Conservation (phyloP, 768 basidiomycete species). For the Boletellus emodensis region DNA sequence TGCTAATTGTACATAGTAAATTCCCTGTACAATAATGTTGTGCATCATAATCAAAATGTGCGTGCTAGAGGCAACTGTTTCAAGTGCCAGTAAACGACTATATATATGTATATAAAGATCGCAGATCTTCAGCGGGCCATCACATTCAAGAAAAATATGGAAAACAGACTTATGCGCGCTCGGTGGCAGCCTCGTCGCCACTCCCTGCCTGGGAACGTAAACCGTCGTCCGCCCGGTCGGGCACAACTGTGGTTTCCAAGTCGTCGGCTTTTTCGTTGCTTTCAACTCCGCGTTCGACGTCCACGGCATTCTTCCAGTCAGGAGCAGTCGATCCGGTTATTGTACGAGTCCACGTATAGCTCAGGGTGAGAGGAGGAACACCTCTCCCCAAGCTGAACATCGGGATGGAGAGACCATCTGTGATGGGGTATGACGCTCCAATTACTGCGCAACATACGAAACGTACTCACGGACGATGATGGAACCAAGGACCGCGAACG, state of each 20-base stretch:
- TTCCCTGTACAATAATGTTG: background rate
- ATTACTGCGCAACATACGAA: background rate
- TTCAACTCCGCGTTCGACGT: slow-evolving; percentile 21
- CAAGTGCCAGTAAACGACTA: background rate
- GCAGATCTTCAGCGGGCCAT: slow-evolving; percentile 14
- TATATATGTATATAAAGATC: too few relatives aligned
- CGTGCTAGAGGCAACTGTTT: background rate
- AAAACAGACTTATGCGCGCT: slow-evolving; percentile 21
- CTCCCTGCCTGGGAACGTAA: background rate
- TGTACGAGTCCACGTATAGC: slow-evolving; percentile 39
- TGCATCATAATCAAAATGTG: background rate
- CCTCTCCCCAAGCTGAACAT: slow-evolving; percentile 54
- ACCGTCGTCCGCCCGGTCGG: background rate
- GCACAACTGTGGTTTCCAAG: background rate
- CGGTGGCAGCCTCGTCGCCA: background rate
- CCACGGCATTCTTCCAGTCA: background rate
- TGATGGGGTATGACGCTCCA: background rate
- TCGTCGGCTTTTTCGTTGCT: background rate
- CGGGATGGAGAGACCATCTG: slow-evolving; percentile 69
- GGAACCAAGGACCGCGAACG: slow-evolving; percentile 83
- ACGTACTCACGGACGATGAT: slow-evolving; percentile 71
- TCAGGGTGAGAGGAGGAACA: slow-evolving; percentile 43
- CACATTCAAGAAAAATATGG: background rate
- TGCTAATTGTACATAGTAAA: too few relatives aligned
- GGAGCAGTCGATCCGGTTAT: slow-evolving; percentile 29